Evolutionary conservation across 495 filamentous ascomycete species (phyloP), one percentile per base, ranked within the genome.

Genomic region (Amniculicola lignicola): DNA sequence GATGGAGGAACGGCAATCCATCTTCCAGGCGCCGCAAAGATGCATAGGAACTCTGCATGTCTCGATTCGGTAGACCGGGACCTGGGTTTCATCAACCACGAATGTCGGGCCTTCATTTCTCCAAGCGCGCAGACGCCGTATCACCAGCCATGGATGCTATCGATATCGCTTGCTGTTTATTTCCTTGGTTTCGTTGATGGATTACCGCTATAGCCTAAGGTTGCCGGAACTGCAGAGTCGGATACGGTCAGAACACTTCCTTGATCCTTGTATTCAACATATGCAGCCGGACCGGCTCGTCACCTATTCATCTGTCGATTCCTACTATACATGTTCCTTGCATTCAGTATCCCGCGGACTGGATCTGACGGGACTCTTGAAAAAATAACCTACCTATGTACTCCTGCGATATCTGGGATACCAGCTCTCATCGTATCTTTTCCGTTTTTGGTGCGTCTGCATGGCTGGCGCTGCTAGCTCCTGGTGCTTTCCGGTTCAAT

Each of bases 181-280:
- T n/a, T 50, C 25, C n/a, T 24, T 23, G 37, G 11, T 37, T 9
- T 50, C 31, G n/a, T n/a, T n/a, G n/a, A n/a, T n/a, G n/a, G n/a
- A n/a, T n/a, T 52, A 52, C 37, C 29, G n/a, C 29, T 51, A 52
- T 52, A 41, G 49, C 16, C 49, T 52, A 52, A 52, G 49, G 25
- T 52, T n/a, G n/a, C n/a, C n/a, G n/a, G n/a, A n/a, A n/a, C n/a
- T n/a, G n/a, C n/a, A n/a, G n/a, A n/a, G n/a, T n/a, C n/a, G n/a
- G n/a, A n/a, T n/a, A n/a, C n/a, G n/a, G 49, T 25, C 28, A 37
- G 25, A 31, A 3, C 29, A 35, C 45, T 49, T 37, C 28, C 28
- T 11, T 31, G 25, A 10, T n/a, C n/a, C 25, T 27, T 27, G 23
- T 49, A 35, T 11, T 5, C 33, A 2, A 2, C n/a, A n/a, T n/a